Evolutionary conservation across 345 rosid species (phyloP), one percentile per base, ranked within the genome.

Genomic region (Brassica cretica): DNA sequence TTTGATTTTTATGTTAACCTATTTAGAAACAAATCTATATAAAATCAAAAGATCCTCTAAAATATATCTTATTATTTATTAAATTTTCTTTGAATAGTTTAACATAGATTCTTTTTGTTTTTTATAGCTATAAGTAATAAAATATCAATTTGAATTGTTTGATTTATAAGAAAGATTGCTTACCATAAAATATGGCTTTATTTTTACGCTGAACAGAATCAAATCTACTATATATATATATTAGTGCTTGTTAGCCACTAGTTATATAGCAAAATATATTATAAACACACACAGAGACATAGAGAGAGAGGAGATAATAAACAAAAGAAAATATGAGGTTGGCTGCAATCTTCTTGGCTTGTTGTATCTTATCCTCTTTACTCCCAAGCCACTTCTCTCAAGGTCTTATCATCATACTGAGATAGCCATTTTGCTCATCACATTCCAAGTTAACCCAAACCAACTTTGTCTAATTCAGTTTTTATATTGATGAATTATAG

Each of bases 301-400:
- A 44, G 2, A 69, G 4, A 41, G 30, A 27, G 30, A 71, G 7
- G 41, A 44, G 67, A 60, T 24, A 58, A 41, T 41, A 46, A 46
- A 41, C 41, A 56, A 55, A 16, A 5, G 0, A 78, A 46, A 70
- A 29, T 14, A 79, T 79, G 82, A 79, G 62, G 66, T 25, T 79
- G 49, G 65, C 70, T 73, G 65, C 70, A 35, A 73, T 79, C 25
- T 62, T 73, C 49, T 68, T 79, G 32, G 60, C 58, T 61, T 15
- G 27, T 63, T 73, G 78, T 68, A 14, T 79, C 78, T 25, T 79
- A 24, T 68, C 68, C 74, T 79, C 63, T 1, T 60, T 73, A 33
- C 65, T 79, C 53, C 49, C 82, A 68, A 18, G 2, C 65, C 12
- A 73, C 70, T 35, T 60, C 68, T 60, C 78, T 8, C 74, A 73